These are phyloP conservation scores for Moesziomyces globuligerus DNA, from an alignment of 1,284 basidiomycete genomes.

Conservation along the genomic window DNA sequence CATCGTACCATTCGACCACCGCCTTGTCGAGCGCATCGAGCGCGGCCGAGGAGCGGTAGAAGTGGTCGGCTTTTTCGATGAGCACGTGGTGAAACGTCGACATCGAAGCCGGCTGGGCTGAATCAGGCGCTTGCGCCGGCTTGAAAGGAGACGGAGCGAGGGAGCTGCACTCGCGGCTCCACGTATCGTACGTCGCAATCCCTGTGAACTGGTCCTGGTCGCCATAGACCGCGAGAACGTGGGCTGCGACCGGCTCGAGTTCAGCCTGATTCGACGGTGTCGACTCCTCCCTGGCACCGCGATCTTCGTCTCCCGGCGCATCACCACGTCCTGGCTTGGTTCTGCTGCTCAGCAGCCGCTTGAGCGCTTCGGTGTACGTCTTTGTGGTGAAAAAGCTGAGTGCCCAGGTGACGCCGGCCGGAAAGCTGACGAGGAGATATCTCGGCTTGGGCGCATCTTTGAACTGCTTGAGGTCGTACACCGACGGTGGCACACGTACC, in stretches of 20 bases:
- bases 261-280: conserved; percentile 22
- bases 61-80: conserved; percentile 40
- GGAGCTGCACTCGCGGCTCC: conserved; percentile 18
- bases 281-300: conserved; percentile 14
- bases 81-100: conserved; percentile 39
- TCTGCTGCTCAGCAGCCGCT: conserved; percentile 16
- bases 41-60: conserved; percentile 24
- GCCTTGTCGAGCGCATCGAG: conserved; percentile 26
- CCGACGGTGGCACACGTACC: conserved; percentile 3
- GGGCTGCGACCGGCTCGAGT: conserved; percentile 24
- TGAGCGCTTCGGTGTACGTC: conserved; percentile 24
- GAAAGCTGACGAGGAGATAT: conserved; percentile 49
- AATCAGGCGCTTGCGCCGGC: background rate
- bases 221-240: conserved; percentile 39
- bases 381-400: conserved; percentile 37
- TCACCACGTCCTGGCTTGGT: background rate
- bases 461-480: conserved; percentile 33
- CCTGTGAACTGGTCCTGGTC: conserved; percentile 48
- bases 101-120: background rate
- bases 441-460: conserved; percentile 21
- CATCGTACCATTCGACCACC: conserved; percentile 29
- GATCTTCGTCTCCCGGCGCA: conserved; percentile 3
- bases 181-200: conserved; percentile 23
- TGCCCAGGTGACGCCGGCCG: conserved; percentile 48
- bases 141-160: conserved; percentile 10